Conservation (phyloP, 192 early-diverging fungal species). For the Podila minutissima region DNA sequence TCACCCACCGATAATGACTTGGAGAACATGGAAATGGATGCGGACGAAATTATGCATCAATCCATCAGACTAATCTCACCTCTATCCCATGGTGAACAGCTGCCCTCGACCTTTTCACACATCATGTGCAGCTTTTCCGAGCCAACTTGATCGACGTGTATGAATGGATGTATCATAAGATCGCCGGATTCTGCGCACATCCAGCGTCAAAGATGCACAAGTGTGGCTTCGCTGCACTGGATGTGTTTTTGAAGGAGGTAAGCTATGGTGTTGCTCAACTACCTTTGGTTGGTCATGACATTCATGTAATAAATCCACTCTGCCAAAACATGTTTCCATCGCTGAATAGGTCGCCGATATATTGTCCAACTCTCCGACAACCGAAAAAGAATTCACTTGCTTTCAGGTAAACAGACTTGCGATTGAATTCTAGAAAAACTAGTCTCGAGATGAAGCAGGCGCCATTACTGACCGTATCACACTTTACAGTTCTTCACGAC, state of each 20-base stretch:
- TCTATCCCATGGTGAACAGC: conserved; percentile 7
- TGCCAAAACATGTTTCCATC: not conserved
- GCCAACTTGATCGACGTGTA: conserved; percentile 37
- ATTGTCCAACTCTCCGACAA: conserved; percentile 26
- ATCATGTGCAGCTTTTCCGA: conserved; percentile 50
- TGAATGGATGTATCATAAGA: conserved; percentile 33
- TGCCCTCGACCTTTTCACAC: conserved; percentile 45
- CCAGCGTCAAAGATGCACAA: conserved; percentile 43
- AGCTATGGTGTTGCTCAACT: not conserved
- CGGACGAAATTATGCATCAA: not conserved
- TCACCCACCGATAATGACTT: not conserved
- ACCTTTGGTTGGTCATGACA: not conserved
- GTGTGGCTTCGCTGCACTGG: conserved; percentile 47
- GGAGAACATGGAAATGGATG: not conserved
- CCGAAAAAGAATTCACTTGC: conserved; percentile 37
- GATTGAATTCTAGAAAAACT: not conserved
- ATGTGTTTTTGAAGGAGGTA: conserved; percentile 43
- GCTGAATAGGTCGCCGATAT: conserved; percentile 26
- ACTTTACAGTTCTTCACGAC: conserved; percentile 59
- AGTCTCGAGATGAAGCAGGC: conserved; percentile 6
- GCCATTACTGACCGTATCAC: not conserved
- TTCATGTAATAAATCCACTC: not conserved
- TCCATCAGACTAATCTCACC: not conserved
- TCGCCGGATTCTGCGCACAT: conserved; percentile 43
- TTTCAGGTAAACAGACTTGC: conserved; percentile 21